These are phyloP conservation scores for Rhododendron vialii DNA, from an alignment of 148 eudicot genomes.

Conservation along the genomic window DNA sequence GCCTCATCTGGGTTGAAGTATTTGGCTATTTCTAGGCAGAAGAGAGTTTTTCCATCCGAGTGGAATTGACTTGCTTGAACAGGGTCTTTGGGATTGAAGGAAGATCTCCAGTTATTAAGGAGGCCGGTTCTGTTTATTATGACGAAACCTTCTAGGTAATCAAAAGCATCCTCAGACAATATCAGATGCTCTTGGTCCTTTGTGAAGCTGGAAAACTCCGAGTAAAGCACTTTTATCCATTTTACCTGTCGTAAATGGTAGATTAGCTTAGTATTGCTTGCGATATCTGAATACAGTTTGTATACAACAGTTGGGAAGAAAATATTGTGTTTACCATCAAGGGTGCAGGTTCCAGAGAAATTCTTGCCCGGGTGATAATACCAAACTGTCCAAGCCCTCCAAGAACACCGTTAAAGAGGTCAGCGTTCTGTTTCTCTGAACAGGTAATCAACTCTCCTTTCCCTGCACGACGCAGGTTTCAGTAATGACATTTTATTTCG, in stretches of 20 bases:
- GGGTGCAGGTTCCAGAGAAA: constrained; percentile 76
- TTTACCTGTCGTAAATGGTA: constrained; percentile 54
- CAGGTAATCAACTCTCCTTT: constrained; percentile 71
- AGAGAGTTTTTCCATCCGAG: constrained; percentile 76
- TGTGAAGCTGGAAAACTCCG: constrained; percentile 65
- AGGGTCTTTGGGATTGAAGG: constrained; percentile 78
- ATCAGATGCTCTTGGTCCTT: constrained; percentile 85
- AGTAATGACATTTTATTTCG: neutral
- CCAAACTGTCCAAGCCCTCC: constrained; percentile 99
- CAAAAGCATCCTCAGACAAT: constrained; percentile 55
- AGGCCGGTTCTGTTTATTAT: constrained; percentile 81
- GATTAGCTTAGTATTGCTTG: neutral
- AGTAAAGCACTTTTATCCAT: constrained; percentile 87
- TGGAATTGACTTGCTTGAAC: constrained; percentile 59
- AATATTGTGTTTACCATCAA: constrained; percentile 37
- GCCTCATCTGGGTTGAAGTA: constrained; percentile 60
- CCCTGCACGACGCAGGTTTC: constrained; percentile 41
- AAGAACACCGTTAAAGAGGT: constrained; percentile 79
- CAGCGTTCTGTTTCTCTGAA: constrained; percentile 62
- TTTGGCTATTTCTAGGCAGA: constrained; percentile 87
- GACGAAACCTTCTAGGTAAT: constrained; percentile 90
- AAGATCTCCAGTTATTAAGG: constrained; percentile 73
- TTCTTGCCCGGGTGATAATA: constrained; percentile 75
- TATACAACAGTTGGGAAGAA: neutral
- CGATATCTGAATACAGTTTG: neutral